Percentiles rank a stretch among this genome's conserved stretches.
These are phyloP conservation scores for Medicago lupulina DNA, from an alignment of 306 rosid genomes.

Conservation along the genomic window DNA sequence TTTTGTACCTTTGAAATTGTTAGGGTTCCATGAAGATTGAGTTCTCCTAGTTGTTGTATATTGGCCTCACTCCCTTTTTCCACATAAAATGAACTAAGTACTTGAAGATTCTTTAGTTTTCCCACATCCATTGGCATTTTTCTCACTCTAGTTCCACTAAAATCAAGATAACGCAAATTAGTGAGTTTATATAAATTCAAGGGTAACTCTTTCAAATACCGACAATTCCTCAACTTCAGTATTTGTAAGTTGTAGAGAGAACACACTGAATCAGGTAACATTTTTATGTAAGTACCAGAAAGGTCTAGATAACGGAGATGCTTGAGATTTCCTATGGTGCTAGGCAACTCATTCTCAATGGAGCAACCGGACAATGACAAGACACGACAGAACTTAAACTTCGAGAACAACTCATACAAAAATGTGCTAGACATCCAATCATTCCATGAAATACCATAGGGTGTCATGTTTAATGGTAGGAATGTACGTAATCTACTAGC, in stretches of 20 bases:
- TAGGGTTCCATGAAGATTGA: constrained; percentile 7
- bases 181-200: neutral
- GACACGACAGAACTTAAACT: neutral
- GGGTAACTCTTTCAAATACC: neutral
- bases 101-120: constrained; percentile 17
- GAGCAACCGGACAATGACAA: neutral
- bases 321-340: neutral
- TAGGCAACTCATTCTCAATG: neutral
- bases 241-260: constrained; percentile 13
- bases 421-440: neutral
- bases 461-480: neutral
- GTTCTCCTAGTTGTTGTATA: constrained; percentile 13
- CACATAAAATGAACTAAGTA: constrained; percentile 8
- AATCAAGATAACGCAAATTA: constrained; percentile 6
- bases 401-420: neutral
- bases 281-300: neutral
- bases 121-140: neutral
- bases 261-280: constrained; percentile 10
- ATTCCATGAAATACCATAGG: neutral
- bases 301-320: constrained; percentile 6
- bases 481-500: neutral
- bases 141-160: neutral
- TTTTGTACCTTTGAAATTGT: constrained; percentile 30
- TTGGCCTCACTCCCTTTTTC: neutral
- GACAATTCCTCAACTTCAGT: neutral